phyloP scores from a whole-genome alignment of 306 rosid genomes.

The Geum urbanum region DNA sequence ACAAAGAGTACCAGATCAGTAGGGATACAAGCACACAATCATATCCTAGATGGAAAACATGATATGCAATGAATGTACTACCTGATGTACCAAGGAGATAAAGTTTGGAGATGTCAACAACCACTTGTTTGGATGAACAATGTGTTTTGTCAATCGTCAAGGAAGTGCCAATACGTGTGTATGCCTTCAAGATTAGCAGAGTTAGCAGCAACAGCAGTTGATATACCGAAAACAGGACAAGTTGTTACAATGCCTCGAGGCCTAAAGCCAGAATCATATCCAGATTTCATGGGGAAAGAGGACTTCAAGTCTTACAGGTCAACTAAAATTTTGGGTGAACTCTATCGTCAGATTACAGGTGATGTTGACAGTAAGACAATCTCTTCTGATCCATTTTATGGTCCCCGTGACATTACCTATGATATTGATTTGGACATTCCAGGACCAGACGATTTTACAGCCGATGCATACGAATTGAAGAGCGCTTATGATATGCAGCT shows the following conservation, averaged over 20 bases:
- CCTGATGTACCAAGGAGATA: no score
- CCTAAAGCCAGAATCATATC: conserved; percentile 70
- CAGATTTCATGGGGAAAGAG: conserved; percentile 90
- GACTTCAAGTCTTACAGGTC: conserved; percentile 60
- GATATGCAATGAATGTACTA: no score
- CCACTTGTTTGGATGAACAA: no score
- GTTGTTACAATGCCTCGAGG: conserved; percentile 50
- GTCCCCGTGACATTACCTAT: conserved; percentile 39
- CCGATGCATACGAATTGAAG: conserved; percentile 62
- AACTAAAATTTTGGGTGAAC: conserved; percentile 67
- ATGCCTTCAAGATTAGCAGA: no score
- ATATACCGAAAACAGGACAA: conserved; percentile 80
- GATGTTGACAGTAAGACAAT: conserved; percentile 42
- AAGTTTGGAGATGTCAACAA: no score
- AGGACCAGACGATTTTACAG: conserved; percentile 55
- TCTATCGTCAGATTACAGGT: conserved; percentile 58
- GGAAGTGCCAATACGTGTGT: no score
- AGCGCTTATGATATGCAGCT: conserved; percentile 65
- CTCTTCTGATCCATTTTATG: conserved; percentile 27
- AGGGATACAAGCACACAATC: no score
- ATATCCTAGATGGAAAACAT: no score
- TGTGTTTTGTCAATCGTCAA: no score
- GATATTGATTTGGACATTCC: conserved; percentile 55
- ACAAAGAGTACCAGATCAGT: no score
- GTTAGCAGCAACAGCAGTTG: conserved; percentile 84